These are phyloP conservation scores for Manihot esculenta DNA, from an alignment of 441 rosid genomes.

Conservation along the genomic window DNA sequence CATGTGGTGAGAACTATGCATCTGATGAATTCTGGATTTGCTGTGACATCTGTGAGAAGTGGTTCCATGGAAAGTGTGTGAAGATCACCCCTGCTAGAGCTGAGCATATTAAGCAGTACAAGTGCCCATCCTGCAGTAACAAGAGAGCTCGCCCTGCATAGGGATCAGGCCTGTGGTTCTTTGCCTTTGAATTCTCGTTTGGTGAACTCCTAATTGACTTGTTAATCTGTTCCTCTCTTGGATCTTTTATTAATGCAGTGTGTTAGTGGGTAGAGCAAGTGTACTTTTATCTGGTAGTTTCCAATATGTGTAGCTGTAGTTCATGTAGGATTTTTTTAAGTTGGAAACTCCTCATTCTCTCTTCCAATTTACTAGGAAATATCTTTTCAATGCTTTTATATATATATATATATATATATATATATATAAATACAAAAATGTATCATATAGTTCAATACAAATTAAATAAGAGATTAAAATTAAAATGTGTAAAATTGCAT, in stretches of 20 bases:
- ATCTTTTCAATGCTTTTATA: background rate
- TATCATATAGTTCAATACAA: too few species aligned
- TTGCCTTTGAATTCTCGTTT: background rate
- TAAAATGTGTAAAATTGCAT: too few species aligned
- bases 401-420: too few species aligned
- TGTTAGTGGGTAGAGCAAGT: slow-evolving; percentile 19
- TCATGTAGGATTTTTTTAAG: background rate
- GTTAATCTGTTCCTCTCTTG: slow-evolving; percentile 16
- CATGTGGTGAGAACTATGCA: slow-evolving; percentile 67
- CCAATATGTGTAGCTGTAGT: slow-evolving; percentile 3
- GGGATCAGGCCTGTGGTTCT: background rate
- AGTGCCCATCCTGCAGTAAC: slow-evolving; percentile 86
- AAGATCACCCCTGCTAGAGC: slow-evolving; percentile 93
- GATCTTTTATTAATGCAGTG: slow-evolving; percentile 25
- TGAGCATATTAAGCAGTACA: slow-evolving; percentile 84
- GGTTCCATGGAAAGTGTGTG: slow-evolving; percentile 87
- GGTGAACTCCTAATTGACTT: background rate
- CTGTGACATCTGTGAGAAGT: slow-evolving; percentile 64
- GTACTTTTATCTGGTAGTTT: slow-evolving; percentile 12
- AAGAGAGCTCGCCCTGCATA: slow-evolving; percentile 57
- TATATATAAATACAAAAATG: too few species aligned
- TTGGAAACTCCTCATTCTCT: background rate
- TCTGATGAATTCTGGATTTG: slow-evolving; percentile 71
- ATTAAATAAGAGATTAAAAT: too few species aligned
- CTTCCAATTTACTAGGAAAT: slow-evolving; percentile 2